Evolutionary conservation across 441 rosid species (phyloP), one percentile per base, ranked within the genome.

Genomic region (Lagerstroemia fauriei): DNA sequence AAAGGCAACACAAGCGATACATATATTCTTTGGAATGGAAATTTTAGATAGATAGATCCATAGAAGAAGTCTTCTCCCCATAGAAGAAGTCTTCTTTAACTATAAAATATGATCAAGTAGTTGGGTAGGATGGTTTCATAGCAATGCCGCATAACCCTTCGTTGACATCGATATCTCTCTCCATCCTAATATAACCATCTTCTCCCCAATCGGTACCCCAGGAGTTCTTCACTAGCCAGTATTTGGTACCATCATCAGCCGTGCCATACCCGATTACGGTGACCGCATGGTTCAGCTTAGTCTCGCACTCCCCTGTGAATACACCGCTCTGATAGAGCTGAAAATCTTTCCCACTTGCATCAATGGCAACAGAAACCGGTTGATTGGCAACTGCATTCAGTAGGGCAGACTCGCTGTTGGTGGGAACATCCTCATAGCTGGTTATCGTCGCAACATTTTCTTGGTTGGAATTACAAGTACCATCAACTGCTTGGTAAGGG

Each of bases 181-280:
- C 46, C 48, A 81, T 75, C 80, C 84, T 76, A 3, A 81, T 63
- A 18, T 81, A 76, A 65, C 80, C 80, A 7, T 18, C 4, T 27
- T 81, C 80, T 16, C 80, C 76, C 80, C 75, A 81, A n/a, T 50
- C 24, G 2, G 31, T 9, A 4, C 75, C 83, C 79, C 83, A 81
- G 6, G 79, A 81, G 57, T 68, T 75, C 69, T 81, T 81, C n/a
- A 81, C 75, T 50, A 51, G 9, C 68, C 70, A 81, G 24, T 76
- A 76, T 20, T 75, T 50, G 41, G 56, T 65, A 25, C 83, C 83
- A 41, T 73, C 72, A 6, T n/a, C 51, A 20, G 17, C 29, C 11
- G 38, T 27, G n/a, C 83, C 78, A 46, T 80, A 80, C 31, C 83
- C 83, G 14, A 73, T 73, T 3, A 41, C 29, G 7, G 78, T 46